Conservation (phyloP, 2,329 filamentous ascomycete species). For the Fusarium virguliforme region DNA sequence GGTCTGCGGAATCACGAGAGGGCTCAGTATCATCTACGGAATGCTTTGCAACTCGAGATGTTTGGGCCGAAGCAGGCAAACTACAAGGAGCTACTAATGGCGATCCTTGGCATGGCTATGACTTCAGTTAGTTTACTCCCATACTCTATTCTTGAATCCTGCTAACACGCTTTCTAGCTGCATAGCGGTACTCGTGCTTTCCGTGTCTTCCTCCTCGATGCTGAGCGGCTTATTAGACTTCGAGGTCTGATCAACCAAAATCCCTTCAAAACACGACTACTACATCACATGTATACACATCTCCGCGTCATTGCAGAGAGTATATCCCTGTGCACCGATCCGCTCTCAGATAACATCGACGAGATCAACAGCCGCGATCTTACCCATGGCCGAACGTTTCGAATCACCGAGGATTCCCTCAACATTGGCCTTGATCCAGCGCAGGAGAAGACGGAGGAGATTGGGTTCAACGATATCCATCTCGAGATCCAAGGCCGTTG, state of each 20-base stretch:
- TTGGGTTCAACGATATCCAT: slow-evolving; percentile 63
- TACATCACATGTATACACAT: slow-evolving; percentile 66
- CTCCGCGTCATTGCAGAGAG: slow-evolving; percentile 64
- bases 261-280: slow-evolving; percentile 60
- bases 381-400: slow-evolving; percentile 48
- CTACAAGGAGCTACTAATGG: slow-evolving; percentile 64
- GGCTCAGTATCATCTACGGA: slow-evolving; percentile 54
- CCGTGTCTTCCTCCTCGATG: slow-evolving; percentile 57
- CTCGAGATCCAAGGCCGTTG: slow-evolving; percentile 59
- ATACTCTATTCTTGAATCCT: rapidly evolving
- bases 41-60: slow-evolving; percentile 55
- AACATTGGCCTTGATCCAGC: slow-evolving; percentile 51
- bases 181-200: slow-evolving; percentile 42
- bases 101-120: slow-evolving; percentile 55
- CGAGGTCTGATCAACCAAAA: slow-evolving; percentile 58
- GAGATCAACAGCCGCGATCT: slow-evolving; percentile 10
- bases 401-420: slow-evolving; percentile 49
- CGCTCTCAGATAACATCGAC: background rate
- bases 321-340: slow-evolving; percentile 42
- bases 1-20: slow-evolving; percentile 51
- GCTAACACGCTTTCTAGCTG: slow-evolving; percentile 26
- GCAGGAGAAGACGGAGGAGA: slow-evolving; percentile 54
- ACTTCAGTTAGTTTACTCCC: slow-evolving; percentile 30
- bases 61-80: slow-evolving; percentile 56
- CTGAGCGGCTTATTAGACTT: slow-evolving; percentile 60